These are phyloP conservation scores for Starmerella apis DNA, from an alignment of 805 yeast species.

Conservation along the genomic window DNA sequence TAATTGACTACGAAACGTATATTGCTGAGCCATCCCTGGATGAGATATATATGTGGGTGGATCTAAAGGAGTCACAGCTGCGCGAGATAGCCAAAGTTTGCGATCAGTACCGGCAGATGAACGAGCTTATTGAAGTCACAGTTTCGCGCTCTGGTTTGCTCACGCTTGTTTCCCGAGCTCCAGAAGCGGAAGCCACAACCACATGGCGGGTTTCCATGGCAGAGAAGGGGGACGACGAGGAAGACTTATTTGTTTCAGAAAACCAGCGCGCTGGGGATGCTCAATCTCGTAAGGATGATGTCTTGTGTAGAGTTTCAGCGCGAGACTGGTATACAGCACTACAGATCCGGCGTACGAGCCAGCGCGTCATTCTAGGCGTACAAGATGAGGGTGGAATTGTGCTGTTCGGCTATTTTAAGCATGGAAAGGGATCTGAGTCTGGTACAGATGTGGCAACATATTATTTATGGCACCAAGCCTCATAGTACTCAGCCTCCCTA, in stretches of 20 bases:
- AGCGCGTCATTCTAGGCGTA: conserved; percentile 23
- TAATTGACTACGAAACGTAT: conserved; percentile 46
- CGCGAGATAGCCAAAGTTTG: conserved; percentile 31
- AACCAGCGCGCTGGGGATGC: neutral
- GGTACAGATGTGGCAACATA: conserved; percentile 17
- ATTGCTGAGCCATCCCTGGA: conserved; percentile 40
- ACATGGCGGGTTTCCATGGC: conserved; percentile 26
- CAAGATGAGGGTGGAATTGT: conserved; percentile 12
- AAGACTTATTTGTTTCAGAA: conserved; percentile 11
- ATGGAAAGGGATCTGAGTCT: conserved; percentile 5
- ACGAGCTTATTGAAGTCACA: conserved; percentile 21
- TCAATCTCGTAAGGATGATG: neutral
- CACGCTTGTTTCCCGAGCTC: conserved; percentile 23
- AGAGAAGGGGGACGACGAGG: conserved; percentile 9
- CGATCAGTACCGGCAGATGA: conserved; percentile 29
- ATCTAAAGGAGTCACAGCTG: conserved; percentile 25
- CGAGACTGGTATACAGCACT: conserved; percentile 20
- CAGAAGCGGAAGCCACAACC: conserved; percentile 27
- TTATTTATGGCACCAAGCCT: conserved; percentile 19
- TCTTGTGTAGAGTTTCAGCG: conserved; percentile 12
- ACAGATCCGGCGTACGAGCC: conserved; percentile 15
- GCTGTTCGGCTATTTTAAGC: conserved; percentile 19
- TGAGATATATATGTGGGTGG: conserved; percentile 48
- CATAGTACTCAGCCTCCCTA: neutral
- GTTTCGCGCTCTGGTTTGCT: conserved; percentile 24